Evolutionary conservation across 2,329 filamentous ascomycete species (phyloP).

Genomic region (Ophiocordyceps australis): DNA sequence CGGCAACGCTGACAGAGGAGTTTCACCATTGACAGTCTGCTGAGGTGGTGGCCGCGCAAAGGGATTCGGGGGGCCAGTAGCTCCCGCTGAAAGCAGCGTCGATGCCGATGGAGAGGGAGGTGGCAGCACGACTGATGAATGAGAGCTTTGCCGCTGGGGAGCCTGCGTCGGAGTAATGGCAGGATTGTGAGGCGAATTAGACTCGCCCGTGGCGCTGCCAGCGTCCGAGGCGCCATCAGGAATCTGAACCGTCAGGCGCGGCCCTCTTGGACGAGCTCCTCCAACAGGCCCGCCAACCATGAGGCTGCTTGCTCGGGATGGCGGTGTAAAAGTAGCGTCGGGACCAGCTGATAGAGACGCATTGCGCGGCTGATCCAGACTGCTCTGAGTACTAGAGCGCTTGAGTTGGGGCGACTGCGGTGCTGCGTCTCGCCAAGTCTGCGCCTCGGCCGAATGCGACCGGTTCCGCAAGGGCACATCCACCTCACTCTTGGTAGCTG

Average conservation of each 20-base stretch:
- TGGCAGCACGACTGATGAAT: conserved; percentile 62
- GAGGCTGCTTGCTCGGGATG: conserved; percentile 62
- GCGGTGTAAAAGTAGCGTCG: conserved; percentile 47
- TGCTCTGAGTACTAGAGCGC: conserved; percentile 26
- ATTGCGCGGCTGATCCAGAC: conserved; percentile 26
- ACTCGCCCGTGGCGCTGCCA: conserved; percentile 56
- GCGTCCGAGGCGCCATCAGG: conserved; percentile 74
- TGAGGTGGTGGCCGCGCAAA: conserved; percentile 79
- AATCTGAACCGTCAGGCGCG: conserved; percentile 83
- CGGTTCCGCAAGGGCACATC: conserved; percentile 18
- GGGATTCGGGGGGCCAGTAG: conserved; percentile 82
- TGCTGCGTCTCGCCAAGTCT: conserved; percentile 30
- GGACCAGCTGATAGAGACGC: conserved; percentile 43
- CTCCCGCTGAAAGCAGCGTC: conserved; percentile 74
- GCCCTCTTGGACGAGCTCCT: conserved; percentile 55
- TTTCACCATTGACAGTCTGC: conserved; percentile 34
- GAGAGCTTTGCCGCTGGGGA: conserved; percentile 31
- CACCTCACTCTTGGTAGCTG: conserved; percentile 17
- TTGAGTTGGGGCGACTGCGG: conserved; percentile 37
- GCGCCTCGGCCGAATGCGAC: conserved; percentile 47
- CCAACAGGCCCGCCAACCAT: conserved; percentile 33
- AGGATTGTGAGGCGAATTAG: conserved; percentile 42
- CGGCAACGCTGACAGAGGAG: conserved; percentile 85
- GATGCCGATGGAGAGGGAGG: conserved; percentile 84
- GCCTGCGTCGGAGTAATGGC: conserved; percentile 39